Percentiles rank a stretch among this genome's conserved stretches.
phyloP scores from a whole-genome alignment of 345 rosid genomes.

The Lenwebbia sp. region DNA sequence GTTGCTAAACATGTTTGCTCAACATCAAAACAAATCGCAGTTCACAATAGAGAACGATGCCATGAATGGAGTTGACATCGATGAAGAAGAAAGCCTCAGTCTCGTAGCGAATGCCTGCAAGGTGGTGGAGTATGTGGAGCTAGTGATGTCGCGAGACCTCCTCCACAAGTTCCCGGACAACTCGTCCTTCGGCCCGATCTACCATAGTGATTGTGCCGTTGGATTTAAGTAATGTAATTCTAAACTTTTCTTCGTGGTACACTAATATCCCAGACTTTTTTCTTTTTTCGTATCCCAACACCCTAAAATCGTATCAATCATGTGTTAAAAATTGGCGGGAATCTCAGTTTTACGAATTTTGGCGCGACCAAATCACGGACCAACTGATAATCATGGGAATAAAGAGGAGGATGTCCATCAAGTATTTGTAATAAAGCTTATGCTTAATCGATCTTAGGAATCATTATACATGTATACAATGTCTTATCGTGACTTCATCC shows the following conservation, averaged over 20 bases:
- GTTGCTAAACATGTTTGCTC: too few species aligned
- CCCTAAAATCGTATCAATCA: background rate
- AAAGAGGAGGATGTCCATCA: background rate
- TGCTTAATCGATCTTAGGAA: background rate
- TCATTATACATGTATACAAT: background rate
- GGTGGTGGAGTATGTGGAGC: constrained; percentile 62
- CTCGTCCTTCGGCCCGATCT: constrained; percentile 28
- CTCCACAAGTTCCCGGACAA: constrained; percentile 78
- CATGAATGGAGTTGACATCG: too few species aligned
- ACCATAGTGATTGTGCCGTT: too few species aligned
- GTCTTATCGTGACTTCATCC: background rate
- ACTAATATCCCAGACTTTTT: too few species aligned
- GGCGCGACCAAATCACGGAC: background rate
- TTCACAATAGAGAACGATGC: too few species aligned
- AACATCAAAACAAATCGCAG: too few species aligned
- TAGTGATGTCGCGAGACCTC: constrained; percentile 58
- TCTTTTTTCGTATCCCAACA: too few species aligned
- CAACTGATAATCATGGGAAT: background rate
- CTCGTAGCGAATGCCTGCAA: constrained; percentile 11
- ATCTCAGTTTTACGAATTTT: background rate
- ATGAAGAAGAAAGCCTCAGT: constrained; percentile 4
- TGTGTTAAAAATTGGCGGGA: background rate
- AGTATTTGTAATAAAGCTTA: background rate
- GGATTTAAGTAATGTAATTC: too few species aligned
- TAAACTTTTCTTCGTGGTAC: too few species aligned